phyloP scores from a whole-genome alignment of 345 rosid genomes.

The Dovyalis caffra region DNA sequence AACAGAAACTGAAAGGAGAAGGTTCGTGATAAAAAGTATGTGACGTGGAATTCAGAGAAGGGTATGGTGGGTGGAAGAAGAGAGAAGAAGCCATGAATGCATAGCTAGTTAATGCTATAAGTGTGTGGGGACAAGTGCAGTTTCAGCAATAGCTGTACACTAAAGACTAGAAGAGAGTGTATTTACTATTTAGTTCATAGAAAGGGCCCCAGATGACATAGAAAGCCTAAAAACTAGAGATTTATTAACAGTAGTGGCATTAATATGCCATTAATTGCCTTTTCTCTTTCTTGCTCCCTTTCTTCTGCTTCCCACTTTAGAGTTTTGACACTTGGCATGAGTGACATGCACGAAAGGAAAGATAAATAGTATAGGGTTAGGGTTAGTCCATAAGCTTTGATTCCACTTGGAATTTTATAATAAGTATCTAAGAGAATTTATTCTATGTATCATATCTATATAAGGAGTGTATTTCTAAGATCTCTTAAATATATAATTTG shows the following conservation, averaged over 20 bases:
- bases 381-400: too few relatives aligned
- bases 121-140: slow-evolving; percentile 34
- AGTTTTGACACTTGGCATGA: neutral
- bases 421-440: too few relatives aligned
- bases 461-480: too few relatives aligned
- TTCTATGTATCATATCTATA: too few relatives aligned
- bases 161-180: neutral
- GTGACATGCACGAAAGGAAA: neutral
- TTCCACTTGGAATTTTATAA: too few relatives aligned
- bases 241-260: slow-evolving; percentile 3
- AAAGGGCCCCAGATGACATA: neutral
- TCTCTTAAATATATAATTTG: too few relatives aligned
- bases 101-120: slow-evolving; percentile 6
- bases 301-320: neutral
- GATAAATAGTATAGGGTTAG: neutral
- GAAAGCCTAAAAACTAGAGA: slow-evolving; percentile 11
- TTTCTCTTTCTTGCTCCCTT: neutral
- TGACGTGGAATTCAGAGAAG: slow-evolving; percentile 21
- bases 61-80: neutral
- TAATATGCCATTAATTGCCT: slow-evolving; percentile 30
- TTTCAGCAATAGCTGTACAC: slow-evolving; percentile 26
- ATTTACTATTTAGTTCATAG: neutral
- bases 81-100: slow-evolving; percentile 31
- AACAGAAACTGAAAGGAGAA: neutral
- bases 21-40: neutral